Base-by-base conservation (phyloP, 164 flowering plant species). In the Dillenia suffruticosa region DNA sequence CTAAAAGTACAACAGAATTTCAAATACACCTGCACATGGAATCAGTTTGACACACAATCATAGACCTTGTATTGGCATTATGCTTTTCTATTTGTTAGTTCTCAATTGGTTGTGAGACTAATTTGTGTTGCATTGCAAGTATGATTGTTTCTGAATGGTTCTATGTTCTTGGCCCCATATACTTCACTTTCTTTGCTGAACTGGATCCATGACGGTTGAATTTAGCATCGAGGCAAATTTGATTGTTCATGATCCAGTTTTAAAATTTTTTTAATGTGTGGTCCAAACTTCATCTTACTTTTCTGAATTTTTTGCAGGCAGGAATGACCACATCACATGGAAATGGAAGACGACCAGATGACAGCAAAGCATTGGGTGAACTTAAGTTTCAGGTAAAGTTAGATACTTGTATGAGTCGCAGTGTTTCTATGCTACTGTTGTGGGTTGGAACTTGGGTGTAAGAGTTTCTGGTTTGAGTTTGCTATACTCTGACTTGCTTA, bases 281-380 rank as follows among this genome's bases (percentile, higher is more conserved):
- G 11, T 51, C 15, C 1, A 2, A 57, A 24, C n/a, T 59, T 40
- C 14, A 56, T 49, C 3, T 63, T 19, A 11, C 15, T 50, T 57
- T 45, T 49, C 19, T 43, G 43, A 49, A 12, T 56, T 60, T 65
- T 15, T 0, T 65, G 70, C 70, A 94, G 98, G 98, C 89, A 63
- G 97, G 98, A 13, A 77, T 67, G 79, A 89, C 97, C 13, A 70
- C 63, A 54, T 84, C 98, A 46, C 73, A 74, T 63, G 90, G 84
- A 15, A 86, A 80, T 58, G 79, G 80, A 46, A 87, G 87, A 65
- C 75, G 85, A 43, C 64, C 75, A 51, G 97, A 84, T 58, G 96
- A 92, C 63, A 73, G 62, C 70, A 86, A 79, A 65, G 74, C 96
- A 50, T 73, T 94, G 77, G 83, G 77, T 40, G 95, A 86, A 17